These are phyloP conservation scores for Penicillium sp. DNA, from an alignment of 2,329 filamentous ascomycete genomes.

Conservation along the genomic window DNA sequence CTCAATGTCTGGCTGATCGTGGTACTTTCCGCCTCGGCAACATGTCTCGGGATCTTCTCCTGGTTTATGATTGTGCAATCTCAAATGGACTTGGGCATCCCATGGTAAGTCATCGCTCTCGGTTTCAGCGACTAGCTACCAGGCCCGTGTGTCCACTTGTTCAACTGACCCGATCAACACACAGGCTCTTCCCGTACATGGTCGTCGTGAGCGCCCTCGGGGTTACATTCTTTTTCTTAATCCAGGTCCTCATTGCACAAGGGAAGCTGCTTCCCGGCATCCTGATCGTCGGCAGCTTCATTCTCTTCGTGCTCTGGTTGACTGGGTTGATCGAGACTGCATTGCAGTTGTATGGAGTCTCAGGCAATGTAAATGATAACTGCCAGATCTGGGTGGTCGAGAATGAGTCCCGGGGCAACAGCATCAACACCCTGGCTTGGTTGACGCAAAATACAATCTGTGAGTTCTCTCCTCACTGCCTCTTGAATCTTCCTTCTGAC, in stretches of 20 bases:
- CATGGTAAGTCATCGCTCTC: constrained; percentile 55
- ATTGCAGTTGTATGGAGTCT: constrained; percentile 62
- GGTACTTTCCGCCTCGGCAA: constrained; percentile 61
- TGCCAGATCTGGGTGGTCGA: constrained; percentile 61
- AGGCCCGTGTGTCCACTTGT: neutral
- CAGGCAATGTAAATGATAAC: constrained; percentile 60
- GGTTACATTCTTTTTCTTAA: constrained; percentile 61
- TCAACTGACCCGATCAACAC: constrained; percentile 7
- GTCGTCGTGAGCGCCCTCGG: constrained; percentile 61
- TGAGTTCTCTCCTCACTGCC: constrained; percentile 37
- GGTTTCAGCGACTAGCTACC: neutral
- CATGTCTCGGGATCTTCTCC: constrained; percentile 63
- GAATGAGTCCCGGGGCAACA: constrained; percentile 52
- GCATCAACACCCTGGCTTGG: constrained; percentile 62
- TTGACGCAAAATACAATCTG: constrained; percentile 66
- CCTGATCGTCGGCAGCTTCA: constrained; percentile 63
- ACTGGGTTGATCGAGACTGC: constrained; percentile 66
- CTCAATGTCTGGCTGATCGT: constrained; percentile 68
- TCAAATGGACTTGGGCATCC: constrained; percentile 58
- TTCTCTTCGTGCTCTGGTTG: constrained; percentile 64
- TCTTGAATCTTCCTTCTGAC: constrained; percentile 11
- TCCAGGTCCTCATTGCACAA: constrained; percentile 60
- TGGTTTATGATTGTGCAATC: constrained; percentile 64
- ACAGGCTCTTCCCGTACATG: constrained; percentile 67
- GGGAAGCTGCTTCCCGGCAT: constrained; percentile 61